These are phyloP conservation scores for Ricinus communis DNA, from an alignment of 345 rosid genomes.

Conservation along the genomic window DNA sequence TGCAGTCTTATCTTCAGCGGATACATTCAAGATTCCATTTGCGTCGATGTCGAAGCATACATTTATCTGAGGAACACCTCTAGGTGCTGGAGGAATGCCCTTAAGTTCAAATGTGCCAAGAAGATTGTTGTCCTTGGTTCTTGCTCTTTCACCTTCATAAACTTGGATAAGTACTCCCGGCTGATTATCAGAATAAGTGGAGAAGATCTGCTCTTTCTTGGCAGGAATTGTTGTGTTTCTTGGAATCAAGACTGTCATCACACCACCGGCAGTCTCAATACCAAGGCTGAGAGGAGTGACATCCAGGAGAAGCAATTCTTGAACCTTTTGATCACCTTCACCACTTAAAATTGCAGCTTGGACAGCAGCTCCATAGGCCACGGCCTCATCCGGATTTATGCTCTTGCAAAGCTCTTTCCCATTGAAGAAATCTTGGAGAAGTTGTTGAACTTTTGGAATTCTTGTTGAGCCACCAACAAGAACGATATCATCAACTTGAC, in stretches of 20 bases:
- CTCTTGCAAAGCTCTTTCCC: slow-evolving; percentile 23
- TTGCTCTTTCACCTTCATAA: slow-evolving; percentile 20
- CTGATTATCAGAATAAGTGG: slow-evolving; percentile 22
- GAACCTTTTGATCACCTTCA: slow-evolving; percentile 21
- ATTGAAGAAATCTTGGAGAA: slow-evolving; percentile 24
- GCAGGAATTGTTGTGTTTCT: slow-evolving; percentile 20
- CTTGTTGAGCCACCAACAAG: slow-evolving; percentile 27
- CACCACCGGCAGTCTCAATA: slow-evolving; percentile 21
- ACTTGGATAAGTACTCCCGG: slow-evolving; percentile 20
- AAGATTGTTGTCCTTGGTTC: slow-evolving; percentile 19
- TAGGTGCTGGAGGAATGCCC: slow-evolving; percentile 17
- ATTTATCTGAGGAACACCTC: slow-evolving; percentile 24
- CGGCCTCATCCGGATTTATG: slow-evolving; percentile 26
- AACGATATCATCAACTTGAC: slow-evolving; percentile 20
- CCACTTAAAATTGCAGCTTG: slow-evolving; percentile 21
- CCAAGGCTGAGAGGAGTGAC: slow-evolving; percentile 27
- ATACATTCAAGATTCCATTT: slow-evolving; percentile 14
- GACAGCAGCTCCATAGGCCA: slow-evolving; percentile 25
- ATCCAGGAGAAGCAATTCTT: slow-evolving; percentile 24
- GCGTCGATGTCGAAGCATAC: slow-evolving; percentile 24
- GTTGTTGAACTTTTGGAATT: slow-evolving; percentile 23
- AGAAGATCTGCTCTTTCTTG: slow-evolving; percentile 18
- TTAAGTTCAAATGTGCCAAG: slow-evolving; percentile 18
- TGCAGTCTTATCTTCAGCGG: slow-evolving; percentile 23
- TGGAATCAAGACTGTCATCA: slow-evolving; percentile 16